Conservation (phyloP, 1,139 yeast genomes). For the Yamadazyma dendronema region DNA sequence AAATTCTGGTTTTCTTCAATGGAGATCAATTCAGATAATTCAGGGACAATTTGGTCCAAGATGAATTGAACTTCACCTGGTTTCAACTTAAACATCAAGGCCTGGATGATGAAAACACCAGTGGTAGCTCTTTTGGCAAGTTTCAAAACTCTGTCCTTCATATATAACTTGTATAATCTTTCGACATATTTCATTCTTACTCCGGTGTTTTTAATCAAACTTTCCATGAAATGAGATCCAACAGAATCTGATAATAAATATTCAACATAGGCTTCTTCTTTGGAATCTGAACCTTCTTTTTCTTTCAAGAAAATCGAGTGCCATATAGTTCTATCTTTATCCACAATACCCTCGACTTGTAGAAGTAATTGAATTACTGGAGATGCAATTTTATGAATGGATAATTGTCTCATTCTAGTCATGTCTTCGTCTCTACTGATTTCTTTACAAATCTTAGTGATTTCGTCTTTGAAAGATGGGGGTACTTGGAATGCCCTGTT, state of each 20-base stretch:
- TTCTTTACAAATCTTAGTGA: constrained; percentile 43
- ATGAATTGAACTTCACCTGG: constrained; percentile 60
- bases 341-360: constrained; percentile 79
- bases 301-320: constrained; percentile 47
- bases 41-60: constrained; percentile 68
- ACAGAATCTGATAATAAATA: constrained; percentile 81
- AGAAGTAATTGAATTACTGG: constrained; percentile 82
- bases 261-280: constrained; percentile 82
- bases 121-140: constrained; percentile 76
- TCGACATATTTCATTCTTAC: constrained; percentile 69
- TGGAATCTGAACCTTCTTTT: constrained; percentile 49
- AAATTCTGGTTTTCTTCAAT: constrained; percentile 53
- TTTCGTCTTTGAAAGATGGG: constrained; percentile 60
- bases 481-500: constrained; percentile 72
- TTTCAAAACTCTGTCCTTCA: constrained; percentile 69
- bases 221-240: constrained; percentile 87
- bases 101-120: constrained; percentile 81
- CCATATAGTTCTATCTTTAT: constrained; percentile 69
- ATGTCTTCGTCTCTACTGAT: constrained; percentile 42
- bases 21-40: constrained; percentile 58
- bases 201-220: constrained; percentile 56
- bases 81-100: constrained; percentile 59
- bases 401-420: constrained; percentile 60
- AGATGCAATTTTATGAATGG: constrained; percentile 79
- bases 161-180: constrained; percentile 67